Evolutionary conservation across 75 land plant genomes (phyloP).

Genomic region (Isoetes taiwanensis): DNA sequence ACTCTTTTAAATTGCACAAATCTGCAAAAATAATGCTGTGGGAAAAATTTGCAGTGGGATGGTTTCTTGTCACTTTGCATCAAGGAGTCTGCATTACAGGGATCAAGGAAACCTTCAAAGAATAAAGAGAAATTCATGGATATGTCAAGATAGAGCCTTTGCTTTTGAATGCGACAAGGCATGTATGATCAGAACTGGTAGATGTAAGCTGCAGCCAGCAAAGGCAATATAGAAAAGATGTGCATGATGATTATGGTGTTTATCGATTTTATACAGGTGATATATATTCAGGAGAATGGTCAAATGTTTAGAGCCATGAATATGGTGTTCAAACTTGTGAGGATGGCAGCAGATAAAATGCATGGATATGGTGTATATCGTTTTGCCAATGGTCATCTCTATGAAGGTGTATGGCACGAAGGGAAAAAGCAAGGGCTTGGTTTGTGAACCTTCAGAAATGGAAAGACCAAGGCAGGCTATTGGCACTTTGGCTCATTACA

Average conservation of each 20-base stretch:
- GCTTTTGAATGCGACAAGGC: no score
- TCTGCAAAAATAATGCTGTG: no score
- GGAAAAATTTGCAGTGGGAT: no score
- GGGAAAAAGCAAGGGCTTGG: conserved; percentile 1
- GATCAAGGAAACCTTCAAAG: no score
- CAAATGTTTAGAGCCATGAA: not conserved
- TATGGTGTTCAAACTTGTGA: conserved; percentile 6
- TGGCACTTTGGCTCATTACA: conserved; percentile 1
- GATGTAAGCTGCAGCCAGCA: no score
- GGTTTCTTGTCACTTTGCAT: no score
- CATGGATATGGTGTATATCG: conserved; percentile 3
- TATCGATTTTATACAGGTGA: conserved; percentile 2
- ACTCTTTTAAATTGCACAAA: no score
- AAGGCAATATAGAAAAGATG: not conserved
- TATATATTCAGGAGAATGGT: conserved; percentile 3
- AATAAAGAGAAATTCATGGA: no score
- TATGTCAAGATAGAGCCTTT: no score
- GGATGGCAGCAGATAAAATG: conserved; percentile 1
- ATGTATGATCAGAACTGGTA: no score
- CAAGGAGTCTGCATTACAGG: no score
- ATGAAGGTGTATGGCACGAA: conserved; percentile 3
- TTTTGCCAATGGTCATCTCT: conserved; percentile 3
- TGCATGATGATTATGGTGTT: not conserved
- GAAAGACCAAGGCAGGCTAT: not conserved
- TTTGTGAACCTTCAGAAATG: not conserved